phyloP scores from a whole-genome alignment of 2,329 filamentous ascomycete species.

The Diaporthe ampelina region DNA sequence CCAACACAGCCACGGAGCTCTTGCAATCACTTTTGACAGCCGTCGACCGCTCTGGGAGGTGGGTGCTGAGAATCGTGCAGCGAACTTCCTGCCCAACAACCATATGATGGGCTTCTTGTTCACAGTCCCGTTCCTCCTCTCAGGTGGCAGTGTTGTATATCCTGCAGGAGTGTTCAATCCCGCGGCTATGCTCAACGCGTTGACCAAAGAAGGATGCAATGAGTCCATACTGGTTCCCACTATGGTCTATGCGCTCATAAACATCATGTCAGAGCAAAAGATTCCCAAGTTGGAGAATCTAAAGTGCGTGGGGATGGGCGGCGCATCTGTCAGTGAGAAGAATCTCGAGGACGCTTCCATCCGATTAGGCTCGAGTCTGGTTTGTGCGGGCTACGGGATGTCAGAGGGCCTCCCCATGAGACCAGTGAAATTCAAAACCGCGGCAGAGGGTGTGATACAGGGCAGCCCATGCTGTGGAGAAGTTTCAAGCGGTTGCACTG shows the following conservation, averaged over 20 bases:
- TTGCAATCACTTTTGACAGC: background rate
- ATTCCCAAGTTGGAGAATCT: background rate
- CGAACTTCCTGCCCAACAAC: conserved; percentile 12
- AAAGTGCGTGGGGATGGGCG: background rate
- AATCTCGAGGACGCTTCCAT: conserved; percentile 7
- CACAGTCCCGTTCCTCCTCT: background rate
- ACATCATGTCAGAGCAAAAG: background rate
- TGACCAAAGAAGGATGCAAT: background rate
- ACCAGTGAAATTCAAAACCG: background rate
- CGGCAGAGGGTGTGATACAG: background rate
- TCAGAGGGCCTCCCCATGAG: conserved; percentile 12
- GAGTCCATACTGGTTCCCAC: conserved; percentile 1
- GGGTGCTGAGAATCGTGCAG: background rate
- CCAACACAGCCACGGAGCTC: background rate
- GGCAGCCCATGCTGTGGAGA: conserved; percentile 5
- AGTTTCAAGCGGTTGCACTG: background rate
- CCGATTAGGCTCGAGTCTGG: background rate
- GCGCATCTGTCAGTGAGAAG: conserved; percentile 11
- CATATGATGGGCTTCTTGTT: conserved; percentile 8
- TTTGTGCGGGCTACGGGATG: conserved; percentile 8
- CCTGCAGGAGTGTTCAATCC: conserved; percentile 1
- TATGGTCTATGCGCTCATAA: background rate
- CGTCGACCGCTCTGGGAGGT: background rate
- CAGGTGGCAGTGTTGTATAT: conserved; percentile 9
- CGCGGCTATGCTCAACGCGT: background rate